Evolutionary conservation across 352 stramenopile genomes (phyloP), one percentile per base, ranked within the genome.

Genomic region (Phytophthora sansomeana): DNA sequence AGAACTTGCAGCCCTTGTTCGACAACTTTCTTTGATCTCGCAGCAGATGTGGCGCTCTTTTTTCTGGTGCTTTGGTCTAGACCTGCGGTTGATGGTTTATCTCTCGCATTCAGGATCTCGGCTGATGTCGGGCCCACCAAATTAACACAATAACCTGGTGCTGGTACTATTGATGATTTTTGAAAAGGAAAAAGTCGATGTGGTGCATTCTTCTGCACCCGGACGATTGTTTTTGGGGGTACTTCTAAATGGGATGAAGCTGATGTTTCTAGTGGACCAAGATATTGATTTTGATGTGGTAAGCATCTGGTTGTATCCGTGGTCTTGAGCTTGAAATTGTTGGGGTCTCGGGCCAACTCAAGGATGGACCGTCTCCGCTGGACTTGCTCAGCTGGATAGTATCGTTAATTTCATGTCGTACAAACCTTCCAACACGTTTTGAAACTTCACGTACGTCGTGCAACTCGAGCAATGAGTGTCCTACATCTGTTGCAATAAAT

Each of bases 1-100:
- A 77, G 50, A 38, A 74, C 28, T 32, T 68, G 65, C n/a, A 73
- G n/a, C 5, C 33, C 38, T 16, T 67, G 28, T 16, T 52, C 32
- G 9, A 38, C 32, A 13, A 38, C 32, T 38, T 38, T 38, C 8
- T 38, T 38, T 16, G 32, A 38, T 13, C 32, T 38, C 10, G 13
- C 32, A 38, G 32, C 32, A 13, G 32, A 13, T 38, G 10, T 16
- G 32, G 10, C 32, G 10, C 10, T n/a, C n/a, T n/a, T 38, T 1
- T 13, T 38, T 38, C 16, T 38, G 5, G n/a, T 38, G 32, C 32
- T 13, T 13, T 38, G 5, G 16, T 38, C 16, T 38, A 16, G 9
- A 13, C 13, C 26, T 10, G 11, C 16, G 1, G 16, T n/a, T 19
- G 28, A 7, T 42, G 10, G 47, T 1, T 21, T 6, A 44, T 3